Percentiles rank a stretch among this genome's conserved stretches.
Conservation (phyloP, 208 protist genomes). For the Acanthamoeba royreba region DNA sequence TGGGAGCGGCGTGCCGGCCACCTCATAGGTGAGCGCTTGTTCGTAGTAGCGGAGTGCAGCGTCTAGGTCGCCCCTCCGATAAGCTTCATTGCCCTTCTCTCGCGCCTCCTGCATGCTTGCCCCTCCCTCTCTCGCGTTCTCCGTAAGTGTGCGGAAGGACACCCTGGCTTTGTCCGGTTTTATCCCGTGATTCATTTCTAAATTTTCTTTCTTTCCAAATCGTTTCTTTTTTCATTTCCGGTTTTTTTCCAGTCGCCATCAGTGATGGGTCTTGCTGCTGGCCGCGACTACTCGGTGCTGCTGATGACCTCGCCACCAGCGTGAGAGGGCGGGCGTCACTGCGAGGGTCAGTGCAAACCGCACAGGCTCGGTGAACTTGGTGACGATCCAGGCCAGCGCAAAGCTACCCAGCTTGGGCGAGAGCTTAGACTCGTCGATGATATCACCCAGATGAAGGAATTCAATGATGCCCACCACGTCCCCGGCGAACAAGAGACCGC, state of each 20-base stretch:
- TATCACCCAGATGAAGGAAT: background rate
- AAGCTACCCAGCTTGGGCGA: slow-evolving; percentile 41
- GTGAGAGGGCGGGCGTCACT: slow-evolving; percentile 29
- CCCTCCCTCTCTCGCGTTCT: no score
- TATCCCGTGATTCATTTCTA: no score
- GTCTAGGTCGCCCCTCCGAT: background rate
- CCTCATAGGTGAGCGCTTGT: background rate
- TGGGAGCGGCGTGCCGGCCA: background rate
- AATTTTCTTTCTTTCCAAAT: no score
- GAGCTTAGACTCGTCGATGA: background rate
- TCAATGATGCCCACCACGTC: slow-evolving; percentile 33
- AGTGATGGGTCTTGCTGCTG: background rate
- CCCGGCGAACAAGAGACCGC: background rate
- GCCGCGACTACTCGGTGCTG: background rate
- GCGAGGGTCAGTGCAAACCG: slow-evolving; percentile 12
- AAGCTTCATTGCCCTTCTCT: background rate
- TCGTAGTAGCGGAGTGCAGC: background rate
- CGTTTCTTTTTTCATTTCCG: background rate
- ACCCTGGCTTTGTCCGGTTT: no score
- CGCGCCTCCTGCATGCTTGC: background rate
- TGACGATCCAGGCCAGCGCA: slow-evolving; percentile 23
- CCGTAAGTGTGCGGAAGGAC: no score
- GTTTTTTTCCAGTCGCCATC: background rate
- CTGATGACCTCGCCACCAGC: slow-evolving; percentile 6
- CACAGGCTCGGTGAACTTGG: slow-evolving; percentile 47